phyloP scores from a whole-genome alignment of 192 early-diverging fungal species.

The Gonapodya sp. region DNA sequence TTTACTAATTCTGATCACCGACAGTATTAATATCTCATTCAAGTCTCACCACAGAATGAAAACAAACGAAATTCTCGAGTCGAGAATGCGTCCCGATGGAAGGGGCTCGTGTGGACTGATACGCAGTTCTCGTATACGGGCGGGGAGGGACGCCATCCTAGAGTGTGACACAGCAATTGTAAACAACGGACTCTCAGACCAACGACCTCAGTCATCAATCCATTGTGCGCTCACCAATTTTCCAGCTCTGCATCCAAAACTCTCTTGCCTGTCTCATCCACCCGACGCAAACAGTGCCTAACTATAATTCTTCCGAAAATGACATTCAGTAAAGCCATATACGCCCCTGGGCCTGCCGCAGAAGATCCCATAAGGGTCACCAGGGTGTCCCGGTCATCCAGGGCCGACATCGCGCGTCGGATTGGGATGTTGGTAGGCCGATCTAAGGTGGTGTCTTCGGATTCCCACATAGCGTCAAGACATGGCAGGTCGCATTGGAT shows the following conservation, averaged over 20 bases:
- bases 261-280: not conserved
- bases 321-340: not conserved
- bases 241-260: not conserved
- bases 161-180: not conserved
- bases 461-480: not conserved
- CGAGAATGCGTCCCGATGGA: not conserved
- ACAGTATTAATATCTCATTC: not conserved
- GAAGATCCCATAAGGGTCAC: not conserved
- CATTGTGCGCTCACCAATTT: not conserved
- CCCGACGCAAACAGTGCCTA: not conserved
- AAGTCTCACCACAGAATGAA: not conserved
- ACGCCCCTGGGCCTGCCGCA: not conserved
- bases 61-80: not conserved
- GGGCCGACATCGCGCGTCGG: not conserved
- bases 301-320: not conserved
- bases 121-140: not conserved
- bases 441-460: not conserved
- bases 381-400: not conserved
- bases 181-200: no score
- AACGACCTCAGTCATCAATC: no score
- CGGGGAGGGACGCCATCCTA: not conserved
- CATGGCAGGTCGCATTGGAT: not conserved
- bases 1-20: no score
- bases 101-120: not conserved
- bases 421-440: not conserved